Evolutionary conservation across 257 asterid genomes (phyloP).

Genomic region (Schizonepeta tenuifolia): DNA sequence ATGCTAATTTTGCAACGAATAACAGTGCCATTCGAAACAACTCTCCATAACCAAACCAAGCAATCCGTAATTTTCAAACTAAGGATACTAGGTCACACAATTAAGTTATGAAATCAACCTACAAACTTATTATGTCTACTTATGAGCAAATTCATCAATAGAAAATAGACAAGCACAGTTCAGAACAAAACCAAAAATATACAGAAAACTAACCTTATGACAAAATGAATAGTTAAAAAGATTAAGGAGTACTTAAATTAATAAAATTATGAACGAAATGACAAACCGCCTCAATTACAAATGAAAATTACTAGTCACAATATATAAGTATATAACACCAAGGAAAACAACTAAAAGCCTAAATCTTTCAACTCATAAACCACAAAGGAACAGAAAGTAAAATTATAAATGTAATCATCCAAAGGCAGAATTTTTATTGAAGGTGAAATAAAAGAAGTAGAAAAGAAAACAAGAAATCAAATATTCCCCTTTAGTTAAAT

Average conservation of each 20-base stretch:
- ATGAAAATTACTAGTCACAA: background rate
- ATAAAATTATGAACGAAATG: background rate
- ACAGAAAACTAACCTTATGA: background rate
- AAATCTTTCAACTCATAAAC: background rate
- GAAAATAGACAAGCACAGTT: background rate
- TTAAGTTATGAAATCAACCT: background rate
- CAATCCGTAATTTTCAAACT: background rate
- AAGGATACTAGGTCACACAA: background rate
- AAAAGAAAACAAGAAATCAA: background rate
- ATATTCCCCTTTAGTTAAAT: background rate
- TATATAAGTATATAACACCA: constrained; percentile 12
- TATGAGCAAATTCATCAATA: background rate
- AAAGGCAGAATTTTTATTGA: constrained; percentile 20
- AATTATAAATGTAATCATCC: constrained; percentile 9
- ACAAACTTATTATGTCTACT: background rate
- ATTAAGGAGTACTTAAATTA: background rate
- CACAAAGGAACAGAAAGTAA: background rate
- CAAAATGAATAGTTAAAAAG: background rate
- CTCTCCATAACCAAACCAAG: background rate
- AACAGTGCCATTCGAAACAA: background rate
- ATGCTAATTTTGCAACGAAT: background rate
- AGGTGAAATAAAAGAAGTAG: background rate
- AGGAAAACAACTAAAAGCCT: constrained; percentile 2
- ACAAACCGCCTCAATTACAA: background rate
- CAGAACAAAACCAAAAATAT: background rate